Conservation (phyloP, 1,284 basidiomycete genomes). For the Peniophora sp. region DNA sequence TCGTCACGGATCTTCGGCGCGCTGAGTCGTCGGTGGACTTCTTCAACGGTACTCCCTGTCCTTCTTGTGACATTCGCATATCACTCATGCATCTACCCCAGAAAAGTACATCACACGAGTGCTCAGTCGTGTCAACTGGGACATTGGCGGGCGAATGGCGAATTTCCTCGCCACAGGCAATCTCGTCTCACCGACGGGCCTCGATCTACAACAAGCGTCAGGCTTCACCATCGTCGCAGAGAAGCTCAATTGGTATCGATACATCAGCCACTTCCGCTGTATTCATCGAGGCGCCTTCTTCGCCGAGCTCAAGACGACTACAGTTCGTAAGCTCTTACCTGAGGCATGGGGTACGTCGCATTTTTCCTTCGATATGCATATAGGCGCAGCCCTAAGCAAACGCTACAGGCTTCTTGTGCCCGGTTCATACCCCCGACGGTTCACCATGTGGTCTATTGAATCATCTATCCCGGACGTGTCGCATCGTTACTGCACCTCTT, state of each 20-base stretch:
- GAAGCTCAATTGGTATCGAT: slow-evolving; percentile 98
- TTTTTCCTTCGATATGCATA: background rate
- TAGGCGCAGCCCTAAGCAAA: slow-evolving; percentile 2
- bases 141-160: slow-evolving; percentile 84
- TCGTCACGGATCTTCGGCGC: slow-evolving; percentile 70
- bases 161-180: slow-evolving; percentile 99
- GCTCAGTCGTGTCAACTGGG: slow-evolving; percentile 78
- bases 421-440: slow-evolving; percentile 98
- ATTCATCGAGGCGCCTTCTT: slow-evolving; percentile 99
- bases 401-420: slow-evolving; percentile 84
- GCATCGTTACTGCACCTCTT: slow-evolving; percentile 79
- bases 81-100: slow-evolving; percentile 21
- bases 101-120: slow-evolving; percentile 81
- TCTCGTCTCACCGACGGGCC: slow-evolving; percentile 87
- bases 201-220: slow-evolving; percentile 94
- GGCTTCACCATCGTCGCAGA: slow-evolving; percentile 99
- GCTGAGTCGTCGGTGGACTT: slow-evolving; percentile 77
- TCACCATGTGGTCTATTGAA: slow-evolving; percentile 97
- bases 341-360: slow-evolving; percentile 86
- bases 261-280: slow-evolving; percentile 97
- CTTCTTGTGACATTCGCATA: background rate
- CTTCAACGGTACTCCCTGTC: slow-evolving; percentile 57
- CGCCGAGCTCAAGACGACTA: slow-evolving; percentile 96
- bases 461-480: slow-evolving; percentile 92
- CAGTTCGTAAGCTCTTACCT: slow-evolving; percentile 93